These are phyloP conservation scores for Tolypocladium ophioglossoides DNA, from an alignment of 2,329 filamentous ascomycete genomes.

Conservation along the genomic window DNA sequence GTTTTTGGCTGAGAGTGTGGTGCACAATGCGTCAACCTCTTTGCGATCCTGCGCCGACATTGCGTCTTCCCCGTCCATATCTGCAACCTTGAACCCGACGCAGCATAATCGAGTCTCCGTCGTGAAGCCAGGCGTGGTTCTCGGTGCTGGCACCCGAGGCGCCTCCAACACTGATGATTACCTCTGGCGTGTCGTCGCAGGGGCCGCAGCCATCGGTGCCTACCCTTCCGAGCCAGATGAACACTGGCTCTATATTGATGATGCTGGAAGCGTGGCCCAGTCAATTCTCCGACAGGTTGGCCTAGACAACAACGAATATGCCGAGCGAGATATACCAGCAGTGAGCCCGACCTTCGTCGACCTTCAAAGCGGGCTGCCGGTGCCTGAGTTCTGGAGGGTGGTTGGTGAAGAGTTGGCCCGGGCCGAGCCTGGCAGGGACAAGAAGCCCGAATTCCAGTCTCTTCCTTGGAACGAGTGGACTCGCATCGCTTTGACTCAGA, in stretches of 20 bases:
- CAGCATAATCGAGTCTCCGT: constrained; percentile 7
- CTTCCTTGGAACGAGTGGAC: constrained; percentile 8
- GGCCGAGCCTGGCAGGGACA: not conserved
- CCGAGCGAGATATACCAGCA: not conserved
- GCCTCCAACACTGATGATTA: constrained; percentile 13
- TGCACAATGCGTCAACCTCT: constrained; percentile 1
- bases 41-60: not conserved
- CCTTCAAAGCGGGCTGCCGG: constrained; percentile 6
- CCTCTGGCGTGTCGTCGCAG: constrained; percentile 10
- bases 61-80: not conserved
- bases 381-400: constrained; percentile 10
- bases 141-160: constrained; percentile 7
- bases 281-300: constrained; percentile 3
- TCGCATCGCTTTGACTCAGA: constrained; percentile 1
- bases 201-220: constrained; percentile 4
- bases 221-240: constrained; percentile 5
- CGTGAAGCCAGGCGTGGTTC: constrained; percentile 13
- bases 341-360: constrained; percentile 2
- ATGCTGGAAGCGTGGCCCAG: constrained; percentile 6
- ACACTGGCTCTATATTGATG: constrained; percentile 9
- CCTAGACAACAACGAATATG: not conserved
- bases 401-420: constrained; percentile 7
- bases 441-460: not conserved
- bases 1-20: constrained; percentile 11
- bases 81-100: not conserved